Conservation (phyloP, 345 rosid genomes). For the Corchorus olitorius region DNA sequence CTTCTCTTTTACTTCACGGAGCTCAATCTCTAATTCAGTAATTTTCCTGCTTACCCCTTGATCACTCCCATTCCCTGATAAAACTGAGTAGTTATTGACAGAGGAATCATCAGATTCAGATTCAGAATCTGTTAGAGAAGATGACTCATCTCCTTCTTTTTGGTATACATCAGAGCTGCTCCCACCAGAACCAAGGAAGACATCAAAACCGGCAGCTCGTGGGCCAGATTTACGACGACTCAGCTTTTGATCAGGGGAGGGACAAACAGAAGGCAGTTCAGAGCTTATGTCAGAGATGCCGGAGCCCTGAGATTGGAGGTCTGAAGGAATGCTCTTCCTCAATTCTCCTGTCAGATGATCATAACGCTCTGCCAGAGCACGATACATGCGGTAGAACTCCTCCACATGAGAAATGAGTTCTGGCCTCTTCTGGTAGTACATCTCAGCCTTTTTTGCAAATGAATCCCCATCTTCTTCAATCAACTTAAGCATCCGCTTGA, state of each 20-base stretch:
- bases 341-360: slow-evolving; percentile 78
- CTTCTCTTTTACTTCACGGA: slow-evolving; percentile 58
- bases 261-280: slow-evolving; percentile 37
- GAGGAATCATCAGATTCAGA: slow-evolving; percentile 75
- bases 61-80: slow-evolving; percentile 45
- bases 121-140: slow-evolving; percentile 70
- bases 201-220: slow-evolving; percentile 67
- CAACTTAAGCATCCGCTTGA: slow-evolving; percentile 75
- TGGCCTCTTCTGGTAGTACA: slow-evolving; percentile 85
- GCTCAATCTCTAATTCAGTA: slow-evolving; percentile 61
- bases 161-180: slow-evolving; percentile 48
- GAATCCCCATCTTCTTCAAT: slow-evolving; percentile 92
- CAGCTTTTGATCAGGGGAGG: slow-evolving; percentile 55
- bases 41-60: slow-evolving; percentile 49
- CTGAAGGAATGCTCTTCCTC: slow-evolving; percentile 49
- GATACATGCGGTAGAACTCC: slow-evolving; percentile 82
- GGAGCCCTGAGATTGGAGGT: slow-evolving; percentile 62
- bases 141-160: slow-evolving; percentile 72
- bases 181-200: slow-evolving; percentile 66
- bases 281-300: slow-evolving; percentile 48
- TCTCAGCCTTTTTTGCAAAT: slow-evolving; percentile 87
- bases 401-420: slow-evolving; percentile 71
- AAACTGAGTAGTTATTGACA: slow-evolving; percentile 55
- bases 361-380: slow-evolving; percentile 85
- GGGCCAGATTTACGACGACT: slow-evolving; percentile 44